Evolutionary conservation across 176 grass and related monocot genomes (phyloP).

Genomic region (Avena atlantica): DNA sequence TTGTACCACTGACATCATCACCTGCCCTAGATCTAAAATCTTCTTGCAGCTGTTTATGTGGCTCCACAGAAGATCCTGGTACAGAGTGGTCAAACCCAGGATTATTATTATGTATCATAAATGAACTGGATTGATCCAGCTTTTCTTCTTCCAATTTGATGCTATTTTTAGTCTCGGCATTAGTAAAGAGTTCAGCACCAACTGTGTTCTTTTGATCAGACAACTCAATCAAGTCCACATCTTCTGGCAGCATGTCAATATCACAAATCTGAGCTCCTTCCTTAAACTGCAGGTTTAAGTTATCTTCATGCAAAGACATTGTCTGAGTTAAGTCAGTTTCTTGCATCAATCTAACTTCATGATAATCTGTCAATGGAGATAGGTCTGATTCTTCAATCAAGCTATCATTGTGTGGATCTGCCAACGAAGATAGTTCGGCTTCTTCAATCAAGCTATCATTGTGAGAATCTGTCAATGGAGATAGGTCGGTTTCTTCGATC

Average conservation of each 20-base stretch:
- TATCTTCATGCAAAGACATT: slow-evolving; percentile 44
- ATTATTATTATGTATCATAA: slow-evolving; percentile 63
- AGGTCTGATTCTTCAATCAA: slow-evolving; percentile 36
- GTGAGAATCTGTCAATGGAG: slow-evolving; percentile 30
- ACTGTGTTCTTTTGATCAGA: slow-evolving; percentile 51
- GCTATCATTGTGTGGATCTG: slow-evolving; percentile 30
- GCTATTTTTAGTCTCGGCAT: slow-evolving; percentile 41
- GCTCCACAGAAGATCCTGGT: slow-evolving; percentile 44
- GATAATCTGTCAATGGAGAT: slow-evolving; percentile 36
- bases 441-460: slow-evolving; percentile 39
- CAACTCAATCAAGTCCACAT: slow-evolving; percentile 60
- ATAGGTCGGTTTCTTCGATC: slow-evolving; percentile 39
- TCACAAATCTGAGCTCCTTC: slow-evolving; percentile 38
- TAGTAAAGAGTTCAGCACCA: slow-evolving; percentile 40
- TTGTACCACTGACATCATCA: slow-evolving; percentile 40
- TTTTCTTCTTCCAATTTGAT: slow-evolving; percentile 56
- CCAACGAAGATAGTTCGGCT: slow-evolving; percentile 20
- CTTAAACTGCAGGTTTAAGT: slow-evolving; percentile 44
- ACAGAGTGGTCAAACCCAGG: slow-evolving; percentile 33
- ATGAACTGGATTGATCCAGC: slow-evolving; percentile 49
- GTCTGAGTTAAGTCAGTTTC: slow-evolving; percentile 34
- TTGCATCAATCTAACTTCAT: slow-evolving; percentile 35
- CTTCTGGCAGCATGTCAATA: slow-evolving; percentile 44
- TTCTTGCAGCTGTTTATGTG: slow-evolving; percentile 48
- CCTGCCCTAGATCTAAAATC: slow-evolving; percentile 52